phyloP scores from a whole-genome alignment of 306 rosid genomes.

The Fragaria iinumae region DNA sequence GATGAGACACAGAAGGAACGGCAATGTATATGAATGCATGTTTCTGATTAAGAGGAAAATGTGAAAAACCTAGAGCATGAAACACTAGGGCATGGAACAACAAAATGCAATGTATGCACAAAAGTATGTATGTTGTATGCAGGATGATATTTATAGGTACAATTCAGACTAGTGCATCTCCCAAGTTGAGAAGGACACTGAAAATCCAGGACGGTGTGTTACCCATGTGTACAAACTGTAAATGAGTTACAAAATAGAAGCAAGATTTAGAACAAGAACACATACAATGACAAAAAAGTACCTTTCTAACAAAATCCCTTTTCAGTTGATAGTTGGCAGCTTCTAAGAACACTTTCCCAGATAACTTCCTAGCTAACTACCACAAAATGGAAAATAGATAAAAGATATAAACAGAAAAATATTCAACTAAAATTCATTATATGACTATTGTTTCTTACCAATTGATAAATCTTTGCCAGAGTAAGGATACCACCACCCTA shows the following conservation, averaged over 20 bases:
- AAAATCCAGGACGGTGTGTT: background rate
- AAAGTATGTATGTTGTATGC: too few relatives aligned
- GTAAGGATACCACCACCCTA: slow-evolving; percentile 83
- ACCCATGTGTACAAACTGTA: background rate
- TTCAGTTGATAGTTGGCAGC: slow-evolving; percentile 88
- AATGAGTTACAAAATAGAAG: background rate
- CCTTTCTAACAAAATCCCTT: slow-evolving; percentile 82
- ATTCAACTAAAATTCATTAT: slow-evolving; percentile 13
- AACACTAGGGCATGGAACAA: background rate
- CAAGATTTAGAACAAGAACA: background rate
- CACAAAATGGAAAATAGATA: slow-evolving; percentile 32
- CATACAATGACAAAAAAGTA: slow-evolving; percentile 21
- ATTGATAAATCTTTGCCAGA: slow-evolving; percentile 61
- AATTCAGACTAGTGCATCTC: too few relatives aligned
- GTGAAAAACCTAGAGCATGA: background rate
- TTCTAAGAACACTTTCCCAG: slow-evolving; percentile 76
- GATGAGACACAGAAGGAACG: background rate
- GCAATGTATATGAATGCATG: background rate
- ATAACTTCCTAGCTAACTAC: slow-evolving; percentile 65
- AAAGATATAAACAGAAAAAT: slow-evolving; percentile 18
- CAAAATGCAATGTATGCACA: background rate
- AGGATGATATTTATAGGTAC: too few relatives aligned
- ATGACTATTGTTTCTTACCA: slow-evolving; percentile 55
- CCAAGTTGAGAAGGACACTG: background rate
- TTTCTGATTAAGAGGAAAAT: background rate